Conservation (phyloP, 1,139 yeast genomes). For the Blastobotrys apis region DNA sequence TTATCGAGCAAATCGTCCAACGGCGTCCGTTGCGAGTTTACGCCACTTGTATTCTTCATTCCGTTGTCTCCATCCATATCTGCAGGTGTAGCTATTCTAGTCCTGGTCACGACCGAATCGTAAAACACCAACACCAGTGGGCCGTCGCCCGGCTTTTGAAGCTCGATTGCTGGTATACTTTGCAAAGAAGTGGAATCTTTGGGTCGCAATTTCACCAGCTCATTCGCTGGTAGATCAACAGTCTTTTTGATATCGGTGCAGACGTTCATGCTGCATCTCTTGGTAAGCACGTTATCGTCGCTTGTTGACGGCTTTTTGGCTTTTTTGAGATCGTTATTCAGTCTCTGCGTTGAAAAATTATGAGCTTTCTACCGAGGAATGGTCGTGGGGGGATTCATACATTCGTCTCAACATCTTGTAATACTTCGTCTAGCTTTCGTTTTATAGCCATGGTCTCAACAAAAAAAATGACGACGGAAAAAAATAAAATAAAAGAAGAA, state of each 20-base stretch:
- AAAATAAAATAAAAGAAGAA: too few species aligned
- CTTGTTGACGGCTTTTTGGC: background rate
- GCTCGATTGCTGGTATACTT: too few species aligned
- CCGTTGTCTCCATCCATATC: too few species aligned
- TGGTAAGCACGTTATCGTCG: too few species aligned
- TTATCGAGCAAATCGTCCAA: too few species aligned
- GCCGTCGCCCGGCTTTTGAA: background rate
- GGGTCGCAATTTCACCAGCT: conserved; percentile 1
- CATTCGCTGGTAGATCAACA: conserved; percentile 6
- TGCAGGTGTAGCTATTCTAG: too few species aligned
- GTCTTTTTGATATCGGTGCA: conserved; percentile 8
- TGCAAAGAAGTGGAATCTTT: background rate
- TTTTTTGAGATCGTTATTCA: background rate
- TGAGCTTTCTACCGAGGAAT: too few species aligned
- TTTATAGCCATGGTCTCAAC: background rate
- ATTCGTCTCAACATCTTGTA: background rate
- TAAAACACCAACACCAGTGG: conserved; percentile 14
- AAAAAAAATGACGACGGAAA: too few species aligned
- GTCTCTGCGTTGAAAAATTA: too few species aligned
- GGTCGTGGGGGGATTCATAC: too few species aligned
- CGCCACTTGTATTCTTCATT: too few species aligned
- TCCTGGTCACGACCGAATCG: conserved; percentile 8
- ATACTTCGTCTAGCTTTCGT: conserved; percentile 1
- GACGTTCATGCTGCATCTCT: conserved; percentile 13
- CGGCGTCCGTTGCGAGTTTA: too few species aligned